Conservation (phyloP, 2,329 filamentous ascomycete species). For the Aspergillus clavatus region DNA sequence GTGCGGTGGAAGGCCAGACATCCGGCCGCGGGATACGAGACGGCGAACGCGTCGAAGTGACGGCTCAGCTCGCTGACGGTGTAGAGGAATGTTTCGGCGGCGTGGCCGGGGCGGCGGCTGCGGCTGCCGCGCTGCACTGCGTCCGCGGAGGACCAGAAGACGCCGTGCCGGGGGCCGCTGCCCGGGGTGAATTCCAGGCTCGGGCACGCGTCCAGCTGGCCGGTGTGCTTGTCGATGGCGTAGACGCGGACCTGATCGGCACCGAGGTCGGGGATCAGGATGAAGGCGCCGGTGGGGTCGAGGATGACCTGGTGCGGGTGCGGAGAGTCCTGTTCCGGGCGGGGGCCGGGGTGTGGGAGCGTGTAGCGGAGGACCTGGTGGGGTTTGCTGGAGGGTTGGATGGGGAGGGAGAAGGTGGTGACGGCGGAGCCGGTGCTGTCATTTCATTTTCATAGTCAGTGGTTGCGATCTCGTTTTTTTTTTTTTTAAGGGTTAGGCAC, state of each 20-base stretch:
- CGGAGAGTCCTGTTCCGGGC: constrained; percentile 51
- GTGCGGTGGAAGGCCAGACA: constrained; percentile 25
- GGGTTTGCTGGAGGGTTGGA: constrained; percentile 9
- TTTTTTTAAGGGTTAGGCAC: too few species aligned
- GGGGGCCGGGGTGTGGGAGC: constrained; percentile 32
- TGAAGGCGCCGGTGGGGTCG: constrained; percentile 60
- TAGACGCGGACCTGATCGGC: constrained; percentile 60
- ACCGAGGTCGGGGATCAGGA: constrained; percentile 63
- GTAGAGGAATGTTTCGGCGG: constrained; percentile 27
- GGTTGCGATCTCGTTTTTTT: too few species aligned
- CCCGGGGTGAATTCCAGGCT: constrained; percentile 44
- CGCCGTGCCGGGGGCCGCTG: constrained; percentile 60
- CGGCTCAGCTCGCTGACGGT: constrained; percentile 57
- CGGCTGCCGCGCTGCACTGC: background rate
- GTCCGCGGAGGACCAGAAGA: constrained; percentile 48
- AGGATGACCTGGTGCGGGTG: constrained; percentile 62
- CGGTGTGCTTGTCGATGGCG: constrained; percentile 43
- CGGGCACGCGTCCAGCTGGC: constrained; percentile 44
- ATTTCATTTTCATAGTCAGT: too few species aligned
- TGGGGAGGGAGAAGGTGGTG: constrained; percentile 30
- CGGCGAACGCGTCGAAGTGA: constrained; percentile 46
- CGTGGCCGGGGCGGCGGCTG: background rate
- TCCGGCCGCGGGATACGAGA: constrained; percentile 24
- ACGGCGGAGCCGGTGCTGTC: constrained; percentile 29
- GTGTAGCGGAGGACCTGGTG: constrained; percentile 43